These are phyloP conservation scores for Pseudomassariella vexata DNA, from an alignment of 2,329 filamentous ascomycete species.

Conservation along the genomic window DNA sequence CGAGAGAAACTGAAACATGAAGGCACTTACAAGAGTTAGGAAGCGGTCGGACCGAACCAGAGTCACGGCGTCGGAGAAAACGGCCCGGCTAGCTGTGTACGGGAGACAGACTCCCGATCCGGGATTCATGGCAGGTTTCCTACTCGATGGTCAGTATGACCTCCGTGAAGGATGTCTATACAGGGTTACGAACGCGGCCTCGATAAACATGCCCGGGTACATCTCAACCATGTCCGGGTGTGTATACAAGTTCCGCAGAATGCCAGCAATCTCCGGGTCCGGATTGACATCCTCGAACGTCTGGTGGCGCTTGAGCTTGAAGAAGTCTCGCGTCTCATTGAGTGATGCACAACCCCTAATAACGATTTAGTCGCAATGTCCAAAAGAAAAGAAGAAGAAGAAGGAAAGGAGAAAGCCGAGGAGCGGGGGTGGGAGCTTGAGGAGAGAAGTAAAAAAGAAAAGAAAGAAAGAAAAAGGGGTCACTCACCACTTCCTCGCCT, in stretches of 20 bases:
- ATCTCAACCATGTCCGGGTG: slow-evolving; percentile 63
- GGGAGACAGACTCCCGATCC: slow-evolving; percentile 23
- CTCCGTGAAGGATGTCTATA: too few relatives aligned
- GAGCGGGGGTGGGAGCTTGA: too few relatives aligned
- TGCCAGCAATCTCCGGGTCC: slow-evolving; percentile 47
- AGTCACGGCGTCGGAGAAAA: slow-evolving; percentile 54
- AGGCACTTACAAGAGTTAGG: too few relatives aligned
- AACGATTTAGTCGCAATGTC: too few relatives aligned
- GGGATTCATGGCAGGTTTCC: slow-evolving; percentile 43
- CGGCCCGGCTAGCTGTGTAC: slow-evolving; percentile 41
- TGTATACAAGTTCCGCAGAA: slow-evolving; percentile 54
- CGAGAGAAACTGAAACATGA: too few relatives aligned
- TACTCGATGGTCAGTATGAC: too few relatives aligned
- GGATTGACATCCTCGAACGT: slow-evolving; percentile 55
- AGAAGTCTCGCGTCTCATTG: slow-evolving; percentile 61
- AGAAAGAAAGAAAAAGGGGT: too few relatives aligned
- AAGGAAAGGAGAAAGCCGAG: too few relatives aligned
- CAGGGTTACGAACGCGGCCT: too few relatives aligned
- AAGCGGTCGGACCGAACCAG: slow-evolving; percentile 56
- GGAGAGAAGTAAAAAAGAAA: too few relatives aligned
- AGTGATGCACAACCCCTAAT: too few relatives aligned
- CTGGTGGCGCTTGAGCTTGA: slow-evolving; percentile 50
- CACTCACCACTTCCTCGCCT: slow-evolving; percentile 56
- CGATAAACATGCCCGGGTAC: slow-evolving; percentile 65
- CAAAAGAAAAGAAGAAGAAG: too few relatives aligned